Conservation (phyloP, 1,139 yeast genomes). For the Sugiyamaella sp. region DNA sequence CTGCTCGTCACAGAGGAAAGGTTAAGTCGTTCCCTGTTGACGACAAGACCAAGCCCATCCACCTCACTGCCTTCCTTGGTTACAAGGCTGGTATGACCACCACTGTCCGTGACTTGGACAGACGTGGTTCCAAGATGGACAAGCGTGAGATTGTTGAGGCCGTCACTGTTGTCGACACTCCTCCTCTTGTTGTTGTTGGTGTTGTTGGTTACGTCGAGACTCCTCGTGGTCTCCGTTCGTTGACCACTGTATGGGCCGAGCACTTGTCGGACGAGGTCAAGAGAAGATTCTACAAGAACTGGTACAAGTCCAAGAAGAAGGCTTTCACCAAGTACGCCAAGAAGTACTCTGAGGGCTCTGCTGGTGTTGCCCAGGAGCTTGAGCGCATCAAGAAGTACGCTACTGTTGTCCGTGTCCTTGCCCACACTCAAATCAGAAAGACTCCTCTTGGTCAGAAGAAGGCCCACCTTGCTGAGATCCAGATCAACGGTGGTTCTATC, state of each 20-base stretch:
- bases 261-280: slow-evolving; percentile 98
- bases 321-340: slow-evolving; percentile 99
- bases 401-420: slow-evolving; percentile 97
- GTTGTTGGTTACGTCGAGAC: slow-evolving; percentile 99
- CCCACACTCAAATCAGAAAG: slow-evolving; percentile 99
- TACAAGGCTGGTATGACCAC: slow-evolving; percentile 99
- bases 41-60: slow-evolving; percentile 97
- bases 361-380: slow-evolving; percentile 91
- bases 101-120: slow-evolving; percentile 99
- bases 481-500: slow-evolving; percentile 98
- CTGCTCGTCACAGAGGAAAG: slow-evolving; percentile 98
- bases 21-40: slow-evolving; percentile 99
- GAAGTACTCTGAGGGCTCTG: slow-evolving; percentile 92
- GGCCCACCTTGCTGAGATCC: slow-evolving; percentile 99
- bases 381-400: slow-evolving; percentile 99
- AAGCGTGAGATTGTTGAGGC: slow-evolving; percentile 99
- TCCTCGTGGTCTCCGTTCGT: slow-evolving; percentile 99
- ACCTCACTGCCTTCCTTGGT: slow-evolving; percentile 99
- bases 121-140: slow-evolving; percentile 99
- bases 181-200: slow-evolving; percentile 98
- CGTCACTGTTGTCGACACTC: slow-evolving; percentile 98
- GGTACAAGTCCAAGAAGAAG: slow-evolving; percentile 99
- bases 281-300: slow-evolving; percentile 99
- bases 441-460: slow-evolving; percentile 99
- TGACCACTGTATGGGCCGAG: slow-evolving; percentile 99